Conservation (phyloP, 805 yeast species). For the Priceomyces haplophilus region DNA sequence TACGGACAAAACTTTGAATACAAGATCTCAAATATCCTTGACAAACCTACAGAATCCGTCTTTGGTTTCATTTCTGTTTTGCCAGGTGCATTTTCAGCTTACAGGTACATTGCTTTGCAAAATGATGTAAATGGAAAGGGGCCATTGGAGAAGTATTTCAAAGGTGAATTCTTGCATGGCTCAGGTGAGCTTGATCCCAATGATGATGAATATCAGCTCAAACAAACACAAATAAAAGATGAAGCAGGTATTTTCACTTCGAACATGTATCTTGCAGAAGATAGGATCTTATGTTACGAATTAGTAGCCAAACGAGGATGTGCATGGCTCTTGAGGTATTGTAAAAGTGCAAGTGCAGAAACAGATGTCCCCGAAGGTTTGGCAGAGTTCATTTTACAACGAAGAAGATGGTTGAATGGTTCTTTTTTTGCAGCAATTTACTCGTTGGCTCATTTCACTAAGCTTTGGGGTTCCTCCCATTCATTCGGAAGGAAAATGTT, state of each 20-base stretch:
- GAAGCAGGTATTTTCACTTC: conserved; percentile 59
- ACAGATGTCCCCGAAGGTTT: conserved; percentile 66
- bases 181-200: conserved; percentile 60
- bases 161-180: conserved; percentile 57
- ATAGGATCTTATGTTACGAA: conserved; percentile 64
- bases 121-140: conserved; percentile 53
- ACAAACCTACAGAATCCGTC: conserved; percentile 62
- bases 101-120: conserved; percentile 55
- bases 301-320: conserved; percentile 56
- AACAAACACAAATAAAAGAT: conserved; percentile 33
- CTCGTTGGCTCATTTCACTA: conserved; percentile 52
- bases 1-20: conserved; percentile 67
- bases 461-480: conserved; percentile 55
- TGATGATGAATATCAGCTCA: conserved; percentile 46
- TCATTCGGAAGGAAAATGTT: conserved; percentile 46
- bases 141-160: conserved; percentile 64
- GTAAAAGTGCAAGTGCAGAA: conserved; percentile 61
- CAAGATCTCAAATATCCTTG: conserved; percentile 63
- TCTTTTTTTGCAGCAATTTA: conserved; percentile 66
- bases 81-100: conserved; percentile 71
- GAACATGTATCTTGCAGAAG: conserved; percentile 70
- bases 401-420: conserved; percentile 70
- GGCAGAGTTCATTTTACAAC: conserved; percentile 60
- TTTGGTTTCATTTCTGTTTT: conserved; percentile 64
- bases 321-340: conserved; percentile 61